Evolutionary conservation across 257 asterid species (phyloP).

Genomic region (Handroanthus guayacan): DNA sequence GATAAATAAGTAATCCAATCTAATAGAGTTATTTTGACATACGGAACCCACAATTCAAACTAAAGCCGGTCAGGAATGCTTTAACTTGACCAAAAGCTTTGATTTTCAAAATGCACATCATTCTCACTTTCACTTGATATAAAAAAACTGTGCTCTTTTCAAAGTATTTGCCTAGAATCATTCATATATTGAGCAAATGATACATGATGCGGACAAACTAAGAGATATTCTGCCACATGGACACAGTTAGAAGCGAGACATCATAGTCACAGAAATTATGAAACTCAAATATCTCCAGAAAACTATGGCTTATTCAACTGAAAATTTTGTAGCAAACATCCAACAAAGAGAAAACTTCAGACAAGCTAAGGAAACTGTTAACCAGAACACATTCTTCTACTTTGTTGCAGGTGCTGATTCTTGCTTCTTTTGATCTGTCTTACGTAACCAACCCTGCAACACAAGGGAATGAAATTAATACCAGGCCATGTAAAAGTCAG

Average conservation of each 20-base stretch:
- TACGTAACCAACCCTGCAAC: conserved; percentile 58
- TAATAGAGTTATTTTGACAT: too few relatives aligned
- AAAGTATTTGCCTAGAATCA: not conserved
- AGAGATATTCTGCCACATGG: not conserved
- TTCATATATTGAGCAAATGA: not conserved
- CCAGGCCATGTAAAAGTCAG: not conserved
- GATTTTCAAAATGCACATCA: not conserved
- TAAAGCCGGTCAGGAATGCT: too few relatives aligned
- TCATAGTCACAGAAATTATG: not conserved
- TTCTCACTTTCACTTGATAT: not conserved
- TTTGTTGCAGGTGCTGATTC: conserved; percentile 49
- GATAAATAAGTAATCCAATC: too few relatives aligned
- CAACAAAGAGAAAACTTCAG: conserved; percentile 23
- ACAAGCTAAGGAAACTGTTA: conserved; percentile 17
- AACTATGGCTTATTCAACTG: conserved; percentile 39
- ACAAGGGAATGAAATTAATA: conserved; percentile 7
- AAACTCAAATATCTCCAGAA: not conserved
- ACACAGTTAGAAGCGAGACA: not conserved
- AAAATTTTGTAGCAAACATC: conserved; percentile 27
- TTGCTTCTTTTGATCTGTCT: conserved; percentile 51
- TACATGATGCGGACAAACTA: conserved; percentile 1
- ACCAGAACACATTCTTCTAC: conserved; percentile 37
- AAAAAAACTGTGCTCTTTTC: not conserved
- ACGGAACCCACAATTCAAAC: too few relatives aligned
- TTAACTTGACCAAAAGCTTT: not conserved